Evolutionary conservation across 2,329 filamentous ascomycete genomes (phyloP).

Genomic region (Pseudogymnoascus sp.): DNA sequence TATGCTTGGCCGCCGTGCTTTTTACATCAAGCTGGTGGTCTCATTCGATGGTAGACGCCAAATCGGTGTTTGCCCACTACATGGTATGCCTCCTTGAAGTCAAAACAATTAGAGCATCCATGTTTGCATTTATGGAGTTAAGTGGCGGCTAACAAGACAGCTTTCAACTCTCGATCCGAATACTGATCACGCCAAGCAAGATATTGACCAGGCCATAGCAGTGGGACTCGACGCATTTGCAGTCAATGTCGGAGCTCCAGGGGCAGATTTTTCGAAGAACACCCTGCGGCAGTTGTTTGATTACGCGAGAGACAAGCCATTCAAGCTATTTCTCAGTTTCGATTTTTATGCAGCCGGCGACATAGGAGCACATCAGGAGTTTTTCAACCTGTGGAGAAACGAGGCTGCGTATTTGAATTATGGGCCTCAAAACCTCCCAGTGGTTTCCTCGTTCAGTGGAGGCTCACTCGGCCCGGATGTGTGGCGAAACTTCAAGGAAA

Average conservation of each 20-base stretch:
- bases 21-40: neutral
- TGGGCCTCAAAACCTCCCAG: slow-evolving; percentile 23
- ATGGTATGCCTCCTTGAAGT: neutral
- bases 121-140: neutral
- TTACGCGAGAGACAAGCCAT: slow-evolving; percentile 24
- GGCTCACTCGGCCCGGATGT: slow-evolving; percentile 20
- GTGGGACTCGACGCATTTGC: slow-evolving; percentile 26
- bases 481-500: slow-evolving; percentile 25
- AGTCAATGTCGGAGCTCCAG: slow-evolving; percentile 30
- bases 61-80: slow-evolving; percentile 11
- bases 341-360: slow-evolving; percentile 25
- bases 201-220: slow-evolving; percentile 10
- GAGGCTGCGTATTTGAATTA: slow-evolving; percentile 28
- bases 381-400: slow-evolving; percentile 20
- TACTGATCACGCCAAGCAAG: neutral
- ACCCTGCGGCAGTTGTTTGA: slow-evolving; percentile 29
- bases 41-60: neutral
- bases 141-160: neutral
- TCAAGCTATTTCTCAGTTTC: slow-evolving; percentile 35
- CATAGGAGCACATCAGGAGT: slow-evolving; percentile 17
- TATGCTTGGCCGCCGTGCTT: neutral
- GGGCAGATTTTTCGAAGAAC: slow-evolving; percentile 22
- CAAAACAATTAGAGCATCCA: neutral
- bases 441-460: slow-evolving; percentile 30
- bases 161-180: neutral